These are phyloP conservation scores for Phycomyces nitens DNA, from an alignment of 192 early-diverging fungal genomes.

Conservation along the genomic window DNA sequence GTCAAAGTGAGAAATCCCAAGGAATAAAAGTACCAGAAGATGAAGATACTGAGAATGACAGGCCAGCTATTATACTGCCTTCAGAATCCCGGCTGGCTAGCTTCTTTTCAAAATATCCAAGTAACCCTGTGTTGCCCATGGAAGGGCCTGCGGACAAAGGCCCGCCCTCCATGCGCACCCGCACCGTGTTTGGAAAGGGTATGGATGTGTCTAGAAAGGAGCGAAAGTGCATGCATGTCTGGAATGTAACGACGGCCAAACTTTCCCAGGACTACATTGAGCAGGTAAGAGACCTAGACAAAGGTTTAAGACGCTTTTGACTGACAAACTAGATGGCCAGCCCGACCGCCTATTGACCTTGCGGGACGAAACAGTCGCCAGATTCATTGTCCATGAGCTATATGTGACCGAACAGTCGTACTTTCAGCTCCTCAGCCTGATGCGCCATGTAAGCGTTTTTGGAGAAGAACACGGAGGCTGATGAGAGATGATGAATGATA, in stretches of 20 bases:
- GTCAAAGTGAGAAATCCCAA: conserved; percentile 4
- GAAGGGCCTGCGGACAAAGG: no score
- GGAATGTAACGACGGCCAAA: neutral
- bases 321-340: neutral
- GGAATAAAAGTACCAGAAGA: no score
- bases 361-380: conserved; percentile 4
- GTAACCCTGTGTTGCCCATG: no score
- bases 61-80: no score
- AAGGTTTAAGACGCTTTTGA: no score
- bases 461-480: neutral
- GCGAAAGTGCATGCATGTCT: neutral
- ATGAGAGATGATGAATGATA: conserved; percentile 1
- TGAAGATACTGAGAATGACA: no score
- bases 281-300: no score
- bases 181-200: neutral
- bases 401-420: conserved; percentile 30
- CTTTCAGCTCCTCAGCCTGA: conserved; percentile 34
- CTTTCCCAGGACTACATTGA: neutral
- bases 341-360: neutral
- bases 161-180: neutral
- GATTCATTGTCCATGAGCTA: conserved; percentile 29
- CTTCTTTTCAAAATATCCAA: no score
- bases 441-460: conserved; percentile 37
- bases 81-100: no score
- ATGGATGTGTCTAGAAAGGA: neutral